These are phyloP conservation scores for Colletotrichum trifolii DNA, from an alignment of 2,329 filamentous ascomycete genomes.

Conservation along the genomic window DNA sequence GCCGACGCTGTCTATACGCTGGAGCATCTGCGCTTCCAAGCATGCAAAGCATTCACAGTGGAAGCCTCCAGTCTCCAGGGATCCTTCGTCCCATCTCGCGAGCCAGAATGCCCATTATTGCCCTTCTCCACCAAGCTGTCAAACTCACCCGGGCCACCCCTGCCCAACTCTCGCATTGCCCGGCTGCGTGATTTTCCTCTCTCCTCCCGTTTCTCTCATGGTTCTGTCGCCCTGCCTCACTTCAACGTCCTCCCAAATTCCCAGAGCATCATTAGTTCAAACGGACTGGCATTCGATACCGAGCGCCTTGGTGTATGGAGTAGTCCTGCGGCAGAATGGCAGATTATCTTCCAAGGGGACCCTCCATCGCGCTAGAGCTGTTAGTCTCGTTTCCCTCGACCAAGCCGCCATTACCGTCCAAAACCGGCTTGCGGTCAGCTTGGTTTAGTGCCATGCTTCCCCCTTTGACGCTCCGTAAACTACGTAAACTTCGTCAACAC, in stretches of 20 bases:
- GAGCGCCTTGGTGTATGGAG: neutral
- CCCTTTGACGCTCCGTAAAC: constrained; percentile 2
- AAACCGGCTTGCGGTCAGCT: neutral
- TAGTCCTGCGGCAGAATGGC: constrained; percentile 28
- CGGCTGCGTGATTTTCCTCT: neutral
- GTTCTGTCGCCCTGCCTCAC: neutral
- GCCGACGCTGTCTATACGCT: no score
- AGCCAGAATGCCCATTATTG: neutral
- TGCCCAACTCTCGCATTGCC: neutral
- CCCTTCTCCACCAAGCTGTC: constrained; percentile 12
- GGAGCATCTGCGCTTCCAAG: neutral
- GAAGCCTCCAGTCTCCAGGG: neutral
- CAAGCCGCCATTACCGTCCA: constrained; percentile 7
- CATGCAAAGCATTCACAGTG: neutral
- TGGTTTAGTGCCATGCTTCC: constrained; percentile 14
- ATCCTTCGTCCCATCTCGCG: constrained; percentile 13
- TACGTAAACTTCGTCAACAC: neutral
- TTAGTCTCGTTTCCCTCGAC: constrained; percentile 5
- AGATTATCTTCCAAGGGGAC: constrained; percentile 17
- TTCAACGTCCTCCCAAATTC: neutral
- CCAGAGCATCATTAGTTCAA: constrained; percentile 10
- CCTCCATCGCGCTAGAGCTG: constrained; percentile 11
- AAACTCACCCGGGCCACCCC: constrained; percentile 3
- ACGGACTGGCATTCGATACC: constrained; percentile 16
- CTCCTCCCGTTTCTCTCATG: neutral